phyloP scores from a whole-genome alignment of 148 eudicot species.

The Oxyria digyna region DNA sequence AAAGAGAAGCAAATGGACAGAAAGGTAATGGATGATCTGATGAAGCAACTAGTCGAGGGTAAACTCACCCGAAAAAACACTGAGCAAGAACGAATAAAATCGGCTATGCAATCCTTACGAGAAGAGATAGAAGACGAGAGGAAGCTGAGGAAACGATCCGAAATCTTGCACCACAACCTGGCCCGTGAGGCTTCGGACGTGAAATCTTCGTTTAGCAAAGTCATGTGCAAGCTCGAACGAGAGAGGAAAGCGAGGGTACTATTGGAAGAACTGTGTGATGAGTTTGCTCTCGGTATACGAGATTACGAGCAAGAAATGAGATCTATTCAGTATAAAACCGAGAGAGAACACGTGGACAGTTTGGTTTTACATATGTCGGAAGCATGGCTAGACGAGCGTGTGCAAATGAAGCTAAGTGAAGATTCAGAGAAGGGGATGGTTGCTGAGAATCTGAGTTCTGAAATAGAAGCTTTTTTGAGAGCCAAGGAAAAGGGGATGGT shows the following conservation, averaged over 20 bases:
- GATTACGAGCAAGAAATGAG: constrained; percentile 72
- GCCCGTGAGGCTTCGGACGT: constrained; percentile 48
- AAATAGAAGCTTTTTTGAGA: constrained; percentile 65
- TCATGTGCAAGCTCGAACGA: constrained; percentile 47
- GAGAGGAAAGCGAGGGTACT: constrained; percentile 58
- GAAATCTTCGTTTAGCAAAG: constrained; percentile 41
- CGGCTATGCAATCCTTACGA: constrained; percentile 35
- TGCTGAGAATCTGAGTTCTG: constrained; percentile 54
- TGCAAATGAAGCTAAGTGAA: constrained; percentile 48
- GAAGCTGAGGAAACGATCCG: constrained; percentile 54
- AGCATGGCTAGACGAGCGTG: constrained; percentile 86
- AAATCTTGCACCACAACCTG: constrained; percentile 57
- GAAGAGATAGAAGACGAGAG: constrained; percentile 66
- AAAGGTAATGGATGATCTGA: constrained; percentile 40
- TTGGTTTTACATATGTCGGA: constrained; percentile 70
- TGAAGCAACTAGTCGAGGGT: constrained; percentile 32
- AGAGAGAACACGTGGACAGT: constrained; percentile 40
- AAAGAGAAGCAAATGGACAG: constrained; percentile 56
- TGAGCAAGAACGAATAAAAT: constrained; percentile 45
- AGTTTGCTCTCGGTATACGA: constrained; percentile 65
- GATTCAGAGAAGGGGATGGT: constrained; percentile 20
- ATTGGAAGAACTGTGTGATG: constrained; percentile 78
- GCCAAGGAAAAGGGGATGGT: constrained; percentile 22
- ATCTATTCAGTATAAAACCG: constrained; percentile 31
- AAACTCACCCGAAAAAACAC: constrained; percentile 24